Percentiles rank a stretch among this genome's conserved stretches.
These are phyloP conservation scores for Cicer pinnatifidum DNA, from an alignment of 306 rosid species.

Conservation along the genomic window DNA sequence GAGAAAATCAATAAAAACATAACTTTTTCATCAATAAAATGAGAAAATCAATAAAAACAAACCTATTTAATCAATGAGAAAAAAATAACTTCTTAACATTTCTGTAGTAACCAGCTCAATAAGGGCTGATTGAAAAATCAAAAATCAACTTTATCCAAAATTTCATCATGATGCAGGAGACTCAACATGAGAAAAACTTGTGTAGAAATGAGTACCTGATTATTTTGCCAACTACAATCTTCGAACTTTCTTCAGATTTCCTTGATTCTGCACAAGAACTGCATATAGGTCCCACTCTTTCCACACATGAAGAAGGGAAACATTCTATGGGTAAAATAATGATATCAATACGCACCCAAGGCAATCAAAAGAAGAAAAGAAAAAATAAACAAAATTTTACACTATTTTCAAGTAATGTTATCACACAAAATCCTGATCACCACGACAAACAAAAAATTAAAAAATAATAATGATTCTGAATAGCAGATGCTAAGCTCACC, in stretches of 20 bases:
- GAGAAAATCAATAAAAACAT: neutral
- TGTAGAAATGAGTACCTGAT: conserved; percentile 57
- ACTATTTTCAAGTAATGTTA: neutral
- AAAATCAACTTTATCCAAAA: conserved; percentile 25
- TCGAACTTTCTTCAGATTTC: conserved; percentile 50
- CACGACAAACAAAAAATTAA: conserved; percentile 1
- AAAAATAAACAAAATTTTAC: neutral
- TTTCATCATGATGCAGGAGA: conserved; percentile 14
- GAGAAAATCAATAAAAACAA: neutral
- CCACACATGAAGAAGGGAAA: conserved; percentile 64
- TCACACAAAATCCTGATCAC: conserved; percentile 14
- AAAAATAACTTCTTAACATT: neutral
- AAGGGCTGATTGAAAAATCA: conserved; percentile 7
- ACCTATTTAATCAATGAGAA: conserved; percentile 4
- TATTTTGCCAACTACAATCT: conserved; percentile 49
- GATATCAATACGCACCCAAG: conserved; percentile 37
- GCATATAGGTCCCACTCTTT: conserved; percentile 69
- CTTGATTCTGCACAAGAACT: conserved; percentile 66
- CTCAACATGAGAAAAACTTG: conserved; percentile 15
- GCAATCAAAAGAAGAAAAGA: neutral
- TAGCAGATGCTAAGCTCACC: conserved; percentile 57
- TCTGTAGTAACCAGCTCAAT: conserved; percentile 17
- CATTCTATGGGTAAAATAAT: conserved; percentile 56
- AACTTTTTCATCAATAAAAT: neutral
- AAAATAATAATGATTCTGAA: conserved; percentile 9